Evolutionary conservation across 1,139 yeast genomes (phyloP), one percentile per base, ranked within the genome.

Genomic region (Yamadazyma kanchanaburiensis): DNA sequence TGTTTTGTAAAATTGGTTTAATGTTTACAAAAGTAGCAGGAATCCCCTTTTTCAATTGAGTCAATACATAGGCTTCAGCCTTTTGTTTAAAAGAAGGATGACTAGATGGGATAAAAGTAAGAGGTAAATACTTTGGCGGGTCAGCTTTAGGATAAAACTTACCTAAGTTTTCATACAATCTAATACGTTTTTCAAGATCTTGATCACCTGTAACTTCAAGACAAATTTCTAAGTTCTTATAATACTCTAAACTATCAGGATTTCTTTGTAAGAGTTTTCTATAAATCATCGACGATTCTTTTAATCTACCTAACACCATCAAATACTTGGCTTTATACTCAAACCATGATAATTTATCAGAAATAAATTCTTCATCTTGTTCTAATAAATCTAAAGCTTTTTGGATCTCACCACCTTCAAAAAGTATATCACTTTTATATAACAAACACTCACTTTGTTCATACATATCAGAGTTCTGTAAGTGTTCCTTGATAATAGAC

Each of bases 1-100:
- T 38, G 40, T 73, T 72, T 34, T 64, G 69, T 57, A 87, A 88
- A 40, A 89, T 66, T 1, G 94, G 85, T 58, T 89, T 88, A 32
- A 91, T 75, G 46, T 85, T 82, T 28, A 83, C 83, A 60, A 89
- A 91, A 5, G 94, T 74, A 1, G 96, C 86, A 4, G 98, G 98
- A 19, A 88, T 94, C 22, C 95, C 95, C 39, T 87, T 73, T 38
- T 71, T 60, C 46, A 94, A 70, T 50, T 81, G 85, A 3, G 67
- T 58, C 9, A 70, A 42, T 27, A 89, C 57, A 50, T 88, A 91
- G 1, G 53, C 52, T 30, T 48, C 50, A 22, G 66, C 77, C 49
- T 61, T 74, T 32, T 39, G 38, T 30, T 54, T 63, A 49, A 78
- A 83, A 42, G 47, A 43, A 8, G 63, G 51, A 28, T 53, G 55